These are phyloP conservation scores for Fusarium graminum DNA, from an alignment of 2,329 filamentous ascomycete species.

Conservation along the genomic window DNA sequence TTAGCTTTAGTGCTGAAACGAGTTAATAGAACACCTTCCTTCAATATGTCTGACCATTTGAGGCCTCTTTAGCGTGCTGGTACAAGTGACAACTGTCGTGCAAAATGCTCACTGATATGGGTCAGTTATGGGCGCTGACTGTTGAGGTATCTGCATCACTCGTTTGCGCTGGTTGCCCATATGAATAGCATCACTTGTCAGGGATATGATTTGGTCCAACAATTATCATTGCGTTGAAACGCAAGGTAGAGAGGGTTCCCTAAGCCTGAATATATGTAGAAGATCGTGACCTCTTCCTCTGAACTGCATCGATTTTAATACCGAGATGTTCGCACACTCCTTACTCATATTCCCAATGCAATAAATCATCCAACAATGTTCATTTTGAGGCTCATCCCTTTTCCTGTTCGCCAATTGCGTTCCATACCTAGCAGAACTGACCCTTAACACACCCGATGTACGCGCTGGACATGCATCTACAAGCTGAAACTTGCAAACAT, in stretches of 20 bases:
- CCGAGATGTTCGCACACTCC: not conserved
- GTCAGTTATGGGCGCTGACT: not conserved
- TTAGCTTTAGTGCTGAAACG: slow-evolving; percentile 41
- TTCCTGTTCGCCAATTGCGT: not conserved
- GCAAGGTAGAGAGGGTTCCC: slow-evolving; percentile 16
- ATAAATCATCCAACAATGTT: not conserved
- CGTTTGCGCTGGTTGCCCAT: not conserved
- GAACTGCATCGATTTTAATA: not conserved
- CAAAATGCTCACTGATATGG: too few relatives aligned
- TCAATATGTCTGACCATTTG: not conserved
- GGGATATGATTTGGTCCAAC: not conserved
- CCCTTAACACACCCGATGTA: slow-evolving; percentile 1
- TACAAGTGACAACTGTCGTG: not conserved
- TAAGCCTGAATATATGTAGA: slow-evolving; percentile 9
- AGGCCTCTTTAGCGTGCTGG: not conserved
- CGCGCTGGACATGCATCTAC: slow-evolving; percentile 1
- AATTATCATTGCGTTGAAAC: slow-evolving; percentile 4
- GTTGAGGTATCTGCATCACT: not conserved
- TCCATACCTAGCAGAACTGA: not conserved
- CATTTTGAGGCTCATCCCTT: not conserved
- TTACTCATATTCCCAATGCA: not conserved
- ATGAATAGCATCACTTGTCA: not conserved
- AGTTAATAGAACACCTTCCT: slow-evolving; percentile 19
- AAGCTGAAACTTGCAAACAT: slow-evolving; percentile 33
- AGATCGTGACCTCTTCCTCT: not conserved